Percentiles rank a stretch among this genome's conserved stretches.
Conservation (phyloP, 257 asterid species). For the Plectranthus barbatus region DNA sequence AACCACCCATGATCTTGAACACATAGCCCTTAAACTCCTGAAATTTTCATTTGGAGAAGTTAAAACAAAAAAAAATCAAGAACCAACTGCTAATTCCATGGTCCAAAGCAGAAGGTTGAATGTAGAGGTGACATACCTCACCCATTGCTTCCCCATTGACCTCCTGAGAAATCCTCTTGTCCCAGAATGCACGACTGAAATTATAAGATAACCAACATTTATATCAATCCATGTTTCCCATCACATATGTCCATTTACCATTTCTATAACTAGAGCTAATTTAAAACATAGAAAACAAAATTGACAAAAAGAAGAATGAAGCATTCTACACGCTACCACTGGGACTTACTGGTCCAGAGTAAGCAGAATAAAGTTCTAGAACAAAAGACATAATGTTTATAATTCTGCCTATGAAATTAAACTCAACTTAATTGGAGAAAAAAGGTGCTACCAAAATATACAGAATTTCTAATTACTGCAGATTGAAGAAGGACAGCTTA, state of each 20-base stretch:
- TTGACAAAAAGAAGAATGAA: not conserved
- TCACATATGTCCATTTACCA: too few species aligned
- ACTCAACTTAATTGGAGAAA: not conserved
- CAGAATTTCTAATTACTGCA: not conserved
- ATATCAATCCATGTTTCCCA: too few species aligned
- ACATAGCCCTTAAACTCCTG: slow-evolving; percentile 57
- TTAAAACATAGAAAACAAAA: not conserved
- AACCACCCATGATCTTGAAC: slow-evolving; percentile 56
- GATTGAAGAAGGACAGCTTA: not conserved
- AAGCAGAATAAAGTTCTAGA: not conserved
- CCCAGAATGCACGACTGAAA: slow-evolving; percentile 38
- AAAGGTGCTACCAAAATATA: not conserved
- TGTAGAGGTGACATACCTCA: slow-evolving; percentile 26
- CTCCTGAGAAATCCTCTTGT: slow-evolving; percentile 55
- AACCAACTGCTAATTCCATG: not conserved
- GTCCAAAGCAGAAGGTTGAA: not conserved
- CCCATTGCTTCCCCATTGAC: slow-evolving; percentile 48
- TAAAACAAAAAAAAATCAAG: not conserved
- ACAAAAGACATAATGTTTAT: not conserved
- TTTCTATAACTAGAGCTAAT: not conserved
- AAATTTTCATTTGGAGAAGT: not conserved
- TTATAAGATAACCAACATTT: not conserved
- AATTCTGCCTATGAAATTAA: not conserved
- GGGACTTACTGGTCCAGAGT: too few species aligned
- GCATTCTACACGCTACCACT: not conserved